Percentiles rank a stretch among this genome's conserved stretches.
Conservation (phyloP, 2,329 filamentous ascomycete genomes). For the Fusarium sp. region DNA sequence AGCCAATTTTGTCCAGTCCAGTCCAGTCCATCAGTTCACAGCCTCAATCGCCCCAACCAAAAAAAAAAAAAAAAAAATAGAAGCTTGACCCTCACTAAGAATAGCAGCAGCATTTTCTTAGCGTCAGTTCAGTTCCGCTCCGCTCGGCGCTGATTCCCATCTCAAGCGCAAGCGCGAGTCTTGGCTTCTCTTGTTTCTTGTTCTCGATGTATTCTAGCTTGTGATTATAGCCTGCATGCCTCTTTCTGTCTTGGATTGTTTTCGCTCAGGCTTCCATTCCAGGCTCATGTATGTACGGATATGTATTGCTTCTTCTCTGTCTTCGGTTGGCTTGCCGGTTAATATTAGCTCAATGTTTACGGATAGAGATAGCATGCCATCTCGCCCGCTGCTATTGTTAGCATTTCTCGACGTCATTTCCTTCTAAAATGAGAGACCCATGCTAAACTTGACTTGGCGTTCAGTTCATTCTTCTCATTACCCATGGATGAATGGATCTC, state of each 20-base stretch:
- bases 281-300: neutral
- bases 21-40: conserved; percentile 30
- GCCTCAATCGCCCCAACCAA: conserved; percentile 44
- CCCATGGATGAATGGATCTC: neutral
- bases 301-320: neutral
- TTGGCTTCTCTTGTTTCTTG: conserved; percentile 14
- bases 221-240: conserved; percentile 2
- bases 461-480: neutral
- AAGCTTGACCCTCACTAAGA: conserved; percentile 36
- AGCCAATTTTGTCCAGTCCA: neutral
- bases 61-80: conserved; percentile 25
- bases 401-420: conserved; percentile 21
- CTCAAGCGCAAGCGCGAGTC: conserved; percentile 41
- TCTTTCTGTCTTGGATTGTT: conserved; percentile 16
- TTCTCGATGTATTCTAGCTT: conserved; percentile 36
- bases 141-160: conserved; percentile 35
- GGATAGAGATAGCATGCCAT: neutral
- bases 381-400: conserved; percentile 29
- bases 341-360: neutral
- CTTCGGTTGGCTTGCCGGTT: conserved; percentile 1
- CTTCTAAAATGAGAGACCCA: conserved; percentile 8
- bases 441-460: conserved; percentile 2
- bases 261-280: neutral
- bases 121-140: conserved; percentile 38
- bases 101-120: conserved; percentile 36